Conservation (phyloP, 139 green algal species). For the Astrephomene gubernaculifera region DNA sequence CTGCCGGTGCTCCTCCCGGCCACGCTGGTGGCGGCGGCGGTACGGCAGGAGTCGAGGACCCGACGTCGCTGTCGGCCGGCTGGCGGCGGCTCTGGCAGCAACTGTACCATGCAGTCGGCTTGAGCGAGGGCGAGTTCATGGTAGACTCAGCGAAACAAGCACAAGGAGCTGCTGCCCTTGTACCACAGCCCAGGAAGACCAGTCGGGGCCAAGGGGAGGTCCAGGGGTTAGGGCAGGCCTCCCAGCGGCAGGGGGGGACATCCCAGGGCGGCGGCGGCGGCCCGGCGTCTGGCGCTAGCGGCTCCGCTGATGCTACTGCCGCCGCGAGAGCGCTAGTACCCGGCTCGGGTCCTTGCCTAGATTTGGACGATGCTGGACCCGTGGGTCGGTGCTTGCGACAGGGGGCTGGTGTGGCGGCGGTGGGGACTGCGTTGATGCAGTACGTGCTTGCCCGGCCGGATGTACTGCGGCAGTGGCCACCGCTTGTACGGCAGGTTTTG, state of each 20-base stretch:
- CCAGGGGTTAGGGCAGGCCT: too few species aligned
- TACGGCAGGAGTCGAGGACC: background rate
- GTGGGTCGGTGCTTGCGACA: conserved; percentile 5
- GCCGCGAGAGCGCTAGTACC: background rate
- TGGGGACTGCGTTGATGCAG: background rate
- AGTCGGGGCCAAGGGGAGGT: too few species aligned
- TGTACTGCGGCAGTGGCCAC: background rate
- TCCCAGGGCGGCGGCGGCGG: background rate
- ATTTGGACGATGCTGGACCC: background rate
- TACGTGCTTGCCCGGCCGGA: background rate
- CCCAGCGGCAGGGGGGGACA: too few species aligned
- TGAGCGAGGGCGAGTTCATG: too few species aligned
- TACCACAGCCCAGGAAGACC: too few species aligned
- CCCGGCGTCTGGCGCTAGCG: too few species aligned
- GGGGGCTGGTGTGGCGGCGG: background rate
- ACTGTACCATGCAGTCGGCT: background rate
- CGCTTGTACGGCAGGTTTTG: conserved; percentile 15
- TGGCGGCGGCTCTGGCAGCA: conserved; percentile 13
- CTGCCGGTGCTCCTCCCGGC: background rate
- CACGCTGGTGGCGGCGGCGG: background rate
- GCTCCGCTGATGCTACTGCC: background rate
- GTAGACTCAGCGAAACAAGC: too few species aligned
- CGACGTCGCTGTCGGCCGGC: background rate
- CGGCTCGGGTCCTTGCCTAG: background rate
- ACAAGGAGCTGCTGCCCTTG: too few species aligned